phyloP scores from a whole-genome alignment of 495 filamentous ascomycete species.

The Penicillium roqueforti region DNA sequence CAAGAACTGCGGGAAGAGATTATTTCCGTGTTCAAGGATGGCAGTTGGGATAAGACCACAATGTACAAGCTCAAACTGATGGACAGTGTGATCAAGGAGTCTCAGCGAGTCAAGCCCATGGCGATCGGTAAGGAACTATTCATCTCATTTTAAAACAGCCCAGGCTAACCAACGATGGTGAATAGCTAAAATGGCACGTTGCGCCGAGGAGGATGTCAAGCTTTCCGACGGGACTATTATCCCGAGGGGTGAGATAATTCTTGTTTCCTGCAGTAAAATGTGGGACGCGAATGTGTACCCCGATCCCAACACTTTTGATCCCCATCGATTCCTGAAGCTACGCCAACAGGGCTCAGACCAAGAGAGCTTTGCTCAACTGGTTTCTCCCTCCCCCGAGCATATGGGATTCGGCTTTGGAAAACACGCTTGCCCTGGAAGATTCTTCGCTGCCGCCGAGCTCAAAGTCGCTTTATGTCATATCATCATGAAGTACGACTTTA shows the following conservation, averaged over 20 bases:
- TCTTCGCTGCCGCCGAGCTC: constrained; percentile 42
- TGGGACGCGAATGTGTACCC: constrained; percentile 36
- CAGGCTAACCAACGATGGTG: not conserved
- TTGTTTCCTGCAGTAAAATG: constrained; percentile 24
- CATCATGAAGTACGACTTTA: constrained; percentile 50
- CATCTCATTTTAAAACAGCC: not conserved
- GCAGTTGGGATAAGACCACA: constrained; percentile 36
- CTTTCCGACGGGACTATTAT: constrained; percentile 22
- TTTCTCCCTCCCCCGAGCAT: constrained; percentile 32
- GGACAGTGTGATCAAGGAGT: constrained; percentile 33
- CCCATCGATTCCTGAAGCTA: constrained; percentile 31
- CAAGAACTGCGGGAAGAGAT: constrained; percentile 21
- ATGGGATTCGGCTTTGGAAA: constrained; percentile 44
- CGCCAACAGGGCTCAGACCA: constrained; percentile 29
- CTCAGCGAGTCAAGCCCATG: constrained; percentile 26
- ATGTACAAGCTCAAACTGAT: constrained; percentile 44
- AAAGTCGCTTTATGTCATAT: constrained; percentile 38
- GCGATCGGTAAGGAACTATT: constrained; percentile 19
- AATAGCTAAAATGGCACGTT: constrained; percentile 37
- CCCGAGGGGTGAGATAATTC: constrained; percentile 21
- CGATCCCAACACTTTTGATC: constrained; percentile 39
- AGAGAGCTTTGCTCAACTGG: constrained; percentile 33
- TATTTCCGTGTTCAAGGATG: constrained; percentile 10
- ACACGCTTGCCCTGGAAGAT: constrained; percentile 50
- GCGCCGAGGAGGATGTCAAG: constrained; percentile 20